phyloP scores from a whole-genome alignment of 163 green algal species.

The Scenedesmus sp. region DNA sequence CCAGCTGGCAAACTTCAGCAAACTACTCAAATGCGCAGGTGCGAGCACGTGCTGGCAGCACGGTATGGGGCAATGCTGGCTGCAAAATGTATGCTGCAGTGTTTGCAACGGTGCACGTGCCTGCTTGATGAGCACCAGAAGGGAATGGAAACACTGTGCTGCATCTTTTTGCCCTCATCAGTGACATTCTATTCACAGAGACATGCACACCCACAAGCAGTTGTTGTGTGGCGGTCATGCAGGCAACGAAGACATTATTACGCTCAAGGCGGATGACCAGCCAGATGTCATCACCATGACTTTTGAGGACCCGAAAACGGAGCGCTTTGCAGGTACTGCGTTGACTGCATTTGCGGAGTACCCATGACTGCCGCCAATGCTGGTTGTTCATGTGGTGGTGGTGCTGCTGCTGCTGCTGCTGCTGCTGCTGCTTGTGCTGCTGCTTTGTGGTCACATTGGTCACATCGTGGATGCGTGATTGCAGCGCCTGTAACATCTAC shows the following conservation, averaged over 20 bases:
- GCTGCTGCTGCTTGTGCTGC: too few relatives aligned
- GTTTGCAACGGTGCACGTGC: background rate
- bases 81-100: background rate
- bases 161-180: too few relatives aligned
- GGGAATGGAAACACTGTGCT: background rate
- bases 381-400: too few relatives aligned
- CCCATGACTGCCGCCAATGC: too few relatives aligned
- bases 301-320: conserved; percentile 91
- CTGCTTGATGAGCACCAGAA: background rate
- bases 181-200: too few relatives aligned
- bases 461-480: too few relatives aligned
- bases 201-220: background rate
- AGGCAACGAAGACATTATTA: conserved; percentile 97
- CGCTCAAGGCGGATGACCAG: conserved; percentile 96
- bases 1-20: conserved; percentile 92
- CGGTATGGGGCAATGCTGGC: background rate
- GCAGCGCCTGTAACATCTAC: too few relatives aligned
- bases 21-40: conserved; percentile 97
- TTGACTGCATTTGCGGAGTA: background rate
- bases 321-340: conserved; percentile 85
- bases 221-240: conserved; percentile 36
- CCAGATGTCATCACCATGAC: conserved; percentile 96
- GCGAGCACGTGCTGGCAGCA: background rate
- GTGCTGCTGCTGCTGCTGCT: too few relatives aligned
- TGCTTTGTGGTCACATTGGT: too few relatives aligned